These are phyloP conservation scores for Escallonia herrerae DNA, from an alignment of 129 eudicot genomes.

Conservation along the genomic window DNA sequence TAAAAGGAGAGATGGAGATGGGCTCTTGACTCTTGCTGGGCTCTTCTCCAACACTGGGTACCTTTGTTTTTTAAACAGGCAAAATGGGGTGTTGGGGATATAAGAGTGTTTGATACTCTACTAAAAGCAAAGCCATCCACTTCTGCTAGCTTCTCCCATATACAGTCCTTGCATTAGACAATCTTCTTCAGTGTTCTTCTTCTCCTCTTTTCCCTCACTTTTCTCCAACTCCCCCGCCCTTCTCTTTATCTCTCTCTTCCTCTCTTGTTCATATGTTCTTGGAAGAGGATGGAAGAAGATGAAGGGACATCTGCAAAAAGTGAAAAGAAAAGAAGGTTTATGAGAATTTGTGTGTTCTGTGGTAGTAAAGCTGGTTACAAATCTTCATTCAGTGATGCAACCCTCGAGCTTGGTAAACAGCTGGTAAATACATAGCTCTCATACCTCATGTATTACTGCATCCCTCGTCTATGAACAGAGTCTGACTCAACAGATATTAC, in stretches of 20 bases:
- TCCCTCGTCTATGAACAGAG: no score
- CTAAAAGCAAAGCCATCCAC: not conserved
- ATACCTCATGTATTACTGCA: not conserved
- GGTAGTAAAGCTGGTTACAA: slow-evolving; percentile 63
- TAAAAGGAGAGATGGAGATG: slow-evolving; percentile 10
- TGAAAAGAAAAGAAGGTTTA: slow-evolving; percentile 30
- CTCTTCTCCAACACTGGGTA: no score
- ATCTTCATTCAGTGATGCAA: slow-evolving; percentile 53
- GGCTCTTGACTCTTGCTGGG: not conserved
- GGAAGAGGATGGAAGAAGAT: slow-evolving; percentile 28
- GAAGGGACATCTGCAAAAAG: slow-evolving; percentile 14
- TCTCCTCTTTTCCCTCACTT: not conserved
- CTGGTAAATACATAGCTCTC: slow-evolving; percentile 28
- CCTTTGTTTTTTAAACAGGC: slow-evolving; percentile 14
- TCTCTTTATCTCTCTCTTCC: slow-evolving; percentile 6
- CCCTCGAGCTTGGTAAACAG: slow-evolving; percentile 59
- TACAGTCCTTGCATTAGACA: not conserved
- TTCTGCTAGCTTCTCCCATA: not conserved
- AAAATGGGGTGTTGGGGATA: slow-evolving; percentile 26
- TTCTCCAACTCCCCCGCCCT: not conserved
- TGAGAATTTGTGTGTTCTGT: slow-evolving; percentile 67
- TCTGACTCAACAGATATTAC: no score
- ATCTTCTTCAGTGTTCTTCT: not conserved
- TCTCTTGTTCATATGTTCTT: not conserved
- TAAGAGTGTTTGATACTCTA: not conserved